phyloP scores from a whole-genome alignment of 441 rosid genomes.

The Corymbia calophylla region DNA sequence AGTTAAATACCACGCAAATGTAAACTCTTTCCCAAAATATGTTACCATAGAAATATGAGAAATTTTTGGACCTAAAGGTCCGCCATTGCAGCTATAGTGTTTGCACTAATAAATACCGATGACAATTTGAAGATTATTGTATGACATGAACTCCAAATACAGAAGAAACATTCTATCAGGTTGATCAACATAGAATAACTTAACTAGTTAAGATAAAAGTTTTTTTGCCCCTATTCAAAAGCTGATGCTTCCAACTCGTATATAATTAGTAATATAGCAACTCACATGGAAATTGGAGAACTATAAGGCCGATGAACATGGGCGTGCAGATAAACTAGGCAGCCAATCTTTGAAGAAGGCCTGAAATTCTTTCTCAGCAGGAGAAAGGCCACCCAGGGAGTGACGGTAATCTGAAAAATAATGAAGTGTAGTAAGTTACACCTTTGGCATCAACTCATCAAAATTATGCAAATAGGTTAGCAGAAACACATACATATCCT shows the following conservation, averaged over 20 bases:
- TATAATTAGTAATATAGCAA: background rate
- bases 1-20: background rate
- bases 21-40: background rate
- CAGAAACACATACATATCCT: background rate
- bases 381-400: constrained; percentile 6
- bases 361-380: background rate
- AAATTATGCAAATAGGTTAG: background rate
- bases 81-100: background rate
- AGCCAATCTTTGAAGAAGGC: constrained; percentile 5
- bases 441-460: background rate
- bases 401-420: background rate
- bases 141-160: background rate
- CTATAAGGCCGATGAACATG: background rate
- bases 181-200: background rate
- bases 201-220: background rate
- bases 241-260: background rate
- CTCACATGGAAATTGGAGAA: background rate
- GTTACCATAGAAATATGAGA: background rate
- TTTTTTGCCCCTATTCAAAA: background rate
- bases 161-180: background rate
- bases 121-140: background rate
- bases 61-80: background rate
- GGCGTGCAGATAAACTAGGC: background rate
- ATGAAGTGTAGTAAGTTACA: background rate
- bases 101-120: background rate